Evolutionary conservation across 768 basidiomycete species (phyloP), one percentile per base, ranked within the genome.

Genomic region (Termitomyces sp.): DNA sequence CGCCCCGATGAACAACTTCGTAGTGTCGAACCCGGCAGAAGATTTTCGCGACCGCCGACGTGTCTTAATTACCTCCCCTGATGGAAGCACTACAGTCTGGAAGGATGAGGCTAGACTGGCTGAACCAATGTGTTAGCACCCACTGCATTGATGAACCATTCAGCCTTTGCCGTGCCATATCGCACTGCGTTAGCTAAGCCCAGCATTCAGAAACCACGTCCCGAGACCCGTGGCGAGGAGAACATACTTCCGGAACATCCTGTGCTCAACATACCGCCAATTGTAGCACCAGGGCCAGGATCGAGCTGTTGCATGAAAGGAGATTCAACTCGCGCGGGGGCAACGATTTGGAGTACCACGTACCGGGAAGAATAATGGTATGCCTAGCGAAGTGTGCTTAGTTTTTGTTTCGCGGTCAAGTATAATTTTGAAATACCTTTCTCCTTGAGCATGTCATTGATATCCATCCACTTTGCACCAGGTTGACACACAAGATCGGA

Each of bases 51-150:
- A 79, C 28, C 89, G 77, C 24, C 79, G 74, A 3, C 93, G 83
- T 2, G 94, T 97, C 66, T 94, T 94, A 67, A 97, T 94, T 13
- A 96, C 87, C 67, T 93, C 83, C 1, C 94, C 94, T 5, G 84
- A 85, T 2, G 94, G 91, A 3, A 96, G 82, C 0, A 97, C 94
- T 2, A 94, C 89, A 0, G 92, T 96, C 87, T 94, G 59, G 26
- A 54, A 33, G 30, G 41, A 52, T 56, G 20, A 48, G 55, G 18
- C 44, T 24, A 54, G 28, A 20, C 38, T 14, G n/a, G 22, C 3
- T 16, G 3, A 18, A 22, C 3, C 5, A 2, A 47, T 26, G 6
- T 10, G 6, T 5, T 3, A 22, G 26, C 18, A 72, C 81, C 51
- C 65, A 91, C 91, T 24, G 82, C 82, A 63, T 94, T 94, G 43